Conservation (phyloP, 352 stramenopile genomes). For the Phytophthora crassamura region DNA sequence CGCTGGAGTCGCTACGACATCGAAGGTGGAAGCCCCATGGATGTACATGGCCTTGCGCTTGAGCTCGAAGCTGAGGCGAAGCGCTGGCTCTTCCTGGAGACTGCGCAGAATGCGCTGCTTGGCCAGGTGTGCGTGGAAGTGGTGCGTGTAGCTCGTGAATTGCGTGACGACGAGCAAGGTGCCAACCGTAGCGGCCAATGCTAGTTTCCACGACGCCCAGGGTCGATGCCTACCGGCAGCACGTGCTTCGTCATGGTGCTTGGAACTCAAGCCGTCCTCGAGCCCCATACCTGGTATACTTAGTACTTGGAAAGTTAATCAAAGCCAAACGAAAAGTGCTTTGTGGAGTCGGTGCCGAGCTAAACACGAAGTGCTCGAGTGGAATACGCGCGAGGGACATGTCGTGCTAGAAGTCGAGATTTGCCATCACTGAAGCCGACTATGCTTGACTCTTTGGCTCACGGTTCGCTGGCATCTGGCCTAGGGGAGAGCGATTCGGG, state of each 20-base stretch:
- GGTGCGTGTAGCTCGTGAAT: slow-evolving; percentile 32
- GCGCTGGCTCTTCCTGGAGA: slow-evolving; percentile 41
- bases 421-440: slow-evolving; percentile 20
- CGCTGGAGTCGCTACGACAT: slow-evolving; percentile 43
- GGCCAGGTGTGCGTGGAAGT: slow-evolving; percentile 47
- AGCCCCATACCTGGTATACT: no score
- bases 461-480: slow-evolving; percentile 18
- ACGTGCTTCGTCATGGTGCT: slow-evolving; percentile 5
- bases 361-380: slow-evolving; percentile 10
- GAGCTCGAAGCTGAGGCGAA: slow-evolving; percentile 46
- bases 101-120: slow-evolving; percentile 52
- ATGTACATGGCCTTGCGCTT: slow-evolving; percentile 54
- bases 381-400: background rate
- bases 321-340: slow-evolving; percentile 29
- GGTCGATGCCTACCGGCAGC: background rate
- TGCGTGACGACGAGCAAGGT: slow-evolving; percentile 29
- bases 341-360: background rate
- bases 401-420: slow-evolving; percentile 15
- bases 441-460: slow-evolving; percentile 18
- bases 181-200: slow-evolving; percentile 6
- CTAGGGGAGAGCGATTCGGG: slow-evolving; percentile 28
- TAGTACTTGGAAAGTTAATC: slow-evolving; percentile 2
- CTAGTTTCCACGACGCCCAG: slow-evolving; percentile 31
- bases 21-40: slow-evolving; percentile 40
- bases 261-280: slow-evolving; percentile 10